These are phyloP conservation scores for Trichoderma semiorbis DNA, from an alignment of 2,329 filamentous ascomycete species.

Conservation along the genomic window DNA sequence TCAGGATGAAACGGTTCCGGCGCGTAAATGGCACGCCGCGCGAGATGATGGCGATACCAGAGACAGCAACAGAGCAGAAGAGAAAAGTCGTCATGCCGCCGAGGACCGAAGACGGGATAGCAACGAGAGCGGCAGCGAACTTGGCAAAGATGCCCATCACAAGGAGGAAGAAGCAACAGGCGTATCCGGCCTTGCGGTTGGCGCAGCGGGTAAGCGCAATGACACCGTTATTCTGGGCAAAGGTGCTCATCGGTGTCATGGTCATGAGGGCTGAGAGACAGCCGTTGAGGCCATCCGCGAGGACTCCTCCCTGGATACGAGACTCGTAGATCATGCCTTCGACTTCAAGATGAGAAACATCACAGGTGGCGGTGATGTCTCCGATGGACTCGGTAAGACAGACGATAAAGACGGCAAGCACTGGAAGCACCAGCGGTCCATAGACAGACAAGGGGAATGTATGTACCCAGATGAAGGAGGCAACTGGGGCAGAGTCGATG, in stretches of 20 bases:
- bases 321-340: conserved; percentile 69
- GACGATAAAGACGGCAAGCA: conserved; percentile 68
- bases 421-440: conserved; percentile 67
- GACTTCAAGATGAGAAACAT: conserved; percentile 73
- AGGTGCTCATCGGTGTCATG: conserved; percentile 75
- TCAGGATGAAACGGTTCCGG: conserved; percentile 78
- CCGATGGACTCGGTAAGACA: conserved; percentile 77
- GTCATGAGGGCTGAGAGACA: conserved; percentile 73
- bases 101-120: conserved; percentile 65
- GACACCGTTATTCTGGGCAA: conserved; percentile 82
- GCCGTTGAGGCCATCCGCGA: conserved; percentile 75
- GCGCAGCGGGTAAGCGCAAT: conserved; percentile 79
- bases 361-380: conserved; percentile 77
- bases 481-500: conserved; percentile 68
- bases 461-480: conserved; percentile 74
- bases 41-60: conserved; percentile 72
- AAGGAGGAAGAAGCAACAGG: conserved; percentile 71
- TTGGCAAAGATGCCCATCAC: conserved; percentile 81
- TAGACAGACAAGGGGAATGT: conserved; percentile 72
- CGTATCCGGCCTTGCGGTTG: conserved; percentile 76
- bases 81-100: conserved; percentile 78
- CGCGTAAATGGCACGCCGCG: conserved; percentile 69
- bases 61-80: conserved; percentile 72
- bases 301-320: conserved; percentile 72
- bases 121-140: conserved; percentile 73